phyloP scores from a whole-genome alignment of 306 rosid genomes.

The Ormosia emarginata region DNA sequence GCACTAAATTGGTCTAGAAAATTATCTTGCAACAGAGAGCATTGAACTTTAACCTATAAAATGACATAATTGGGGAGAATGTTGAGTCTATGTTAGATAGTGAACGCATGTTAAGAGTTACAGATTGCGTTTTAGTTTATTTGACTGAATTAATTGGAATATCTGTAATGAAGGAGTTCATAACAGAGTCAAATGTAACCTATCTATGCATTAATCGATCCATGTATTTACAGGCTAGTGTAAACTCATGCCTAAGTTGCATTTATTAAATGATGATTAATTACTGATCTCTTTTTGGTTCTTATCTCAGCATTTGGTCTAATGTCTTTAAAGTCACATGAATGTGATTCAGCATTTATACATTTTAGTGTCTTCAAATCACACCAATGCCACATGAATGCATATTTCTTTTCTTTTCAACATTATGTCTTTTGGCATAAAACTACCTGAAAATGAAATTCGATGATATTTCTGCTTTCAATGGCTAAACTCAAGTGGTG shows the following conservation, averaged over 20 bases:
- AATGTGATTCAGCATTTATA: background rate
- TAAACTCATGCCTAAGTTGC: background rate
- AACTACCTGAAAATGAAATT: background rate
- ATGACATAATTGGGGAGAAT: conserved; percentile 1
- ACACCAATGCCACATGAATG: background rate
- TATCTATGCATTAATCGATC: background rate
- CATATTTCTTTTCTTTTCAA: background rate
- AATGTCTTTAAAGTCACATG: background rate
- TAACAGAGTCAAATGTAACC: background rate
- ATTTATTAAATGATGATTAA: conserved; percentile 1
- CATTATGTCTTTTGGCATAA: background rate
- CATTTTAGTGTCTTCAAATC: background rate
- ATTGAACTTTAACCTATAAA: conserved; percentile 13
- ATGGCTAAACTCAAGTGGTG: background rate
- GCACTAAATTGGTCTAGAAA: background rate
- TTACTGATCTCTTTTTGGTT: background rate
- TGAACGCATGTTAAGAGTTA: conserved; percentile 3
- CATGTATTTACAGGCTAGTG: background rate
- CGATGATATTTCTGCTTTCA: conserved; percentile 5
- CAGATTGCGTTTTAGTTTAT: background rate
- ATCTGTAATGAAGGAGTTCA: conserved; percentile 1
- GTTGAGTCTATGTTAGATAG: background rate
- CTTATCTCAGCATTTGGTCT: background rate
- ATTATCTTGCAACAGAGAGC: background rate
- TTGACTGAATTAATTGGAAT: background rate